A percentile compares a stretch with the other conserved stretches of the same genome.
Conservation (phyloP, 768 basidiomycete species). For the Neoboletus subvelutipes region DNA sequence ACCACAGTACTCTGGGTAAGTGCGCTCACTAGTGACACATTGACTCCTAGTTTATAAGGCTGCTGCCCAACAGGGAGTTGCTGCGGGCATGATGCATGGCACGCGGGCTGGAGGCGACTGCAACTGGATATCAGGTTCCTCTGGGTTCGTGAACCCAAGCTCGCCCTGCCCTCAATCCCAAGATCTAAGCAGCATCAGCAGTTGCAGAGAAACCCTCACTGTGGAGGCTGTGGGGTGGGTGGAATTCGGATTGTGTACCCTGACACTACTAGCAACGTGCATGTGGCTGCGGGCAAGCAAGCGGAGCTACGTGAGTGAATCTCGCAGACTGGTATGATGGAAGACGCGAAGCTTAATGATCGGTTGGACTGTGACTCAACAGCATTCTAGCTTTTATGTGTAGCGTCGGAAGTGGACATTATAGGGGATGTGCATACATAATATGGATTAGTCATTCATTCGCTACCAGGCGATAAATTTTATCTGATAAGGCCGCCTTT, state of each 20-base stretch:
- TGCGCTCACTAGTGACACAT: slow-evolving; percentile 1
- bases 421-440: neutral
- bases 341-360: slow-evolving; percentile 20
- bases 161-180: slow-evolving; percentile 24
- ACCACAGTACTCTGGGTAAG: slow-evolving; percentile 69
- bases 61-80: slow-evolving; percentile 50
- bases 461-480: slow-evolving; percentile 3
- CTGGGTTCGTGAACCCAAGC: slow-evolving; percentile 25
- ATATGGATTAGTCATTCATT: slow-evolving; percentile 21
- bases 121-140: slow-evolving; percentile 42
- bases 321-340: slow-evolving; percentile 42
- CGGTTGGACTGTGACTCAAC: slow-evolving; percentile 16
- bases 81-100: slow-evolving; percentile 65
- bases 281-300: slow-evolving; percentile 46
- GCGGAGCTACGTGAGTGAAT: slow-evolving; percentile 42
- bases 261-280: slow-evolving; percentile 56
- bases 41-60: neutral
- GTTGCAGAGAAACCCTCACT: slow-evolving; percentile 71
- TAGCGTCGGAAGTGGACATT: slow-evolving; percentile 6
- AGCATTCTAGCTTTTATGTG: slow-evolving; percentile 37
- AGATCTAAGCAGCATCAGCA: slow-evolving; percentile 31
- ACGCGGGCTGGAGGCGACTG: slow-evolving; percentile 64
- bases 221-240: slow-evolving; percentile 78
- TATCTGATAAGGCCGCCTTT: slow-evolving; percentile 25
- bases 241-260: slow-evolving; percentile 60